Evolutionary conservation across 495 filamentous ascomycete species (phyloP), one percentile per base, ranked within the genome.

Genomic region (Daldinia bambusicola): DNA sequence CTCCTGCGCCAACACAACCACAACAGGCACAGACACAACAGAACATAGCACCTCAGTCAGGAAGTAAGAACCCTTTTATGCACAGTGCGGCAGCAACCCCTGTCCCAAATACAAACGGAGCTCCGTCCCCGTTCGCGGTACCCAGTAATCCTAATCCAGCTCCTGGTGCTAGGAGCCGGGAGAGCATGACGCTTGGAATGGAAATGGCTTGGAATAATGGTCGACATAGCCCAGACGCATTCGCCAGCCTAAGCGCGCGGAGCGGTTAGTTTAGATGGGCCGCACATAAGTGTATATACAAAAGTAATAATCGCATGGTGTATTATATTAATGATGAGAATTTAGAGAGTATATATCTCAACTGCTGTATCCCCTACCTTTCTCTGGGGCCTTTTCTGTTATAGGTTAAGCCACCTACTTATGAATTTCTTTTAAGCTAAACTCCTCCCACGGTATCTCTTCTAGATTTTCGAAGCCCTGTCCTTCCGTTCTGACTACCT

Each of bases 181-280:
- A 96, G 72, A 98, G 95, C 74, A 91, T 96, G 64, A 93, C 92
- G 75, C 86, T 97, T 77, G 92, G 82, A 63, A 82, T 79, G 68
- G 89, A 88, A 71, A 45, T 89, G 89, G 82, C 90, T 84, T 85
- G 83, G 82, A 89, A 86, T 41, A 88, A 87, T 68, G 94, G 95
- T 8, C 85, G 95, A 50, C 94, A 98, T 78, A 97, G 93, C 73
- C 95, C 95, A 16, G 95, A 99, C 82, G 95, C 95, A 34, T 99
- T 98, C 86, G 91, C 94, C n/a, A 94, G 92, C 72, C 82, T 99
- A 76, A 98, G 94, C 77, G 89, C 93, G 40, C 78, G 83, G 67
- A 77, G 70, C 63, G 64, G 72, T 56, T 73, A 68, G 38, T 41
- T 22, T 36, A 57, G 45, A 57, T 55, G 20, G 9, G 53, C 10